Conservation (phyloP, 371 early-diverging fungal genomes). For the Capillidium rhysosporum region DNA sequence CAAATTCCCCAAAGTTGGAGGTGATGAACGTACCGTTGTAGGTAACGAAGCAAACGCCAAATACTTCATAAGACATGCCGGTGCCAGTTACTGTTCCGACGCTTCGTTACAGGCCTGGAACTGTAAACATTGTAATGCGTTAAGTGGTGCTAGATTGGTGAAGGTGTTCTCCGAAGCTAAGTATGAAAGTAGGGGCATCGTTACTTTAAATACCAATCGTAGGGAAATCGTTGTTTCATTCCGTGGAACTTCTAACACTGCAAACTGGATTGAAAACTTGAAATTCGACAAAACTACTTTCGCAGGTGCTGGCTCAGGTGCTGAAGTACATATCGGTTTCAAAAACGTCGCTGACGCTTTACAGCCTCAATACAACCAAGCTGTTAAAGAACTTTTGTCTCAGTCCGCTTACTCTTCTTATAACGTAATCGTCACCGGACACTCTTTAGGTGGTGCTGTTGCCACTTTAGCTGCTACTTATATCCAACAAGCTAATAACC, state of each 20-base stretch:
- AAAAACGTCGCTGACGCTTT: conserved; percentile 3
- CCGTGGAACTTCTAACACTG: background rate
- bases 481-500: background rate
- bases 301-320: background rate
- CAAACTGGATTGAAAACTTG: conserved; percentile 2
- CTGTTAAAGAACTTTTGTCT: background rate
- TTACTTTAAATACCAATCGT: background rate
- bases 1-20: background rate
- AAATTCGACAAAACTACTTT: background rate
- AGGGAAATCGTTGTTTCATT: conserved; percentile 3
- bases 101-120: background rate
- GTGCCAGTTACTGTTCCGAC: background rate
- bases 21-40: background rate
- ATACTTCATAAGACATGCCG: background rate
- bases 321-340: conserved; percentile 2
- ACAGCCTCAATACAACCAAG: background rate
- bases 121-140: background rate
- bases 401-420: conserved; percentile 3
- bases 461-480: background rate
- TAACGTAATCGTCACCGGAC: conserved; percentile 8
- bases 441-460: conserved; percentile 8
- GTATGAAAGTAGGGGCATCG: background rate
- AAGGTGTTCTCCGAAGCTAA: no score
- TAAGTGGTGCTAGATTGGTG: background rate
- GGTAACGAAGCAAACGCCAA: background rate